phyloP scores from a whole-genome alignment of 148 eudicot species.

The Linanthus parryae region DNA sequence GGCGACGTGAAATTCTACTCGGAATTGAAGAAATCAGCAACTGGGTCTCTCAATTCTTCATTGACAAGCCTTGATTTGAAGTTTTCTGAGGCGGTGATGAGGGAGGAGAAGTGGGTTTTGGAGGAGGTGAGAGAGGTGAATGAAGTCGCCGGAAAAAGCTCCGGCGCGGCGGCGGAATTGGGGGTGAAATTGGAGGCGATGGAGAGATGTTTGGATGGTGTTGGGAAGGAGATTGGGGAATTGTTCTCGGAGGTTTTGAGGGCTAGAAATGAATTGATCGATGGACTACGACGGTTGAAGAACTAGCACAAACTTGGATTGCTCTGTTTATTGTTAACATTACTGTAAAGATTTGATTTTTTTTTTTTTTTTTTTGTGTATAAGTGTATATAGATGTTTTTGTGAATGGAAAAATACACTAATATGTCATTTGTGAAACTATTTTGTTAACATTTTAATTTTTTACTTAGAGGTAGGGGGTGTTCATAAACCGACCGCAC shows the following conservation, averaged over 20 bases:
- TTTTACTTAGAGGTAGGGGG: too few relatives aligned
- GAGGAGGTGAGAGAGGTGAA: constrained; percentile 49
- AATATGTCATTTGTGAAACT: too few relatives aligned
- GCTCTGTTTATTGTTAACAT: too few relatives aligned
- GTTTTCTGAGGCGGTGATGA: constrained; percentile 4
- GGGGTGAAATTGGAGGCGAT: constrained; percentile 24
- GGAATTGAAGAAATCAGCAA: constrained; percentile 16
- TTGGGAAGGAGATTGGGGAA: constrained; percentile 21
- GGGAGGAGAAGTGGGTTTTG: constrained; percentile 8
- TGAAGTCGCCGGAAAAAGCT: constrained; percentile 7
- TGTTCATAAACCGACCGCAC: too few relatives aligned
- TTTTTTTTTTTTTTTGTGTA: too few relatives aligned
- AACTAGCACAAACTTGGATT: too few relatives aligned
- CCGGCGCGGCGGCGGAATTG: constrained; percentile 17
- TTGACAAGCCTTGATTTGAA: constrained; percentile 18
- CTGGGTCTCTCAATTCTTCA: constrained; percentile 8
- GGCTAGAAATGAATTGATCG: constrained; percentile 35
- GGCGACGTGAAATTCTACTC: constrained; percentile 18
- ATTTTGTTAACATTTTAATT: too few relatives aligned
- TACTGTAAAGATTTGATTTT: too few relatives aligned
- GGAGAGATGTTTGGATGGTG: constrained; percentile 21
- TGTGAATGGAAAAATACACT: too few relatives aligned
- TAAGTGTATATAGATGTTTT: too few relatives aligned
- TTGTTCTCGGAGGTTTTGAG: constrained; percentile 41
- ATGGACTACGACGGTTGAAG: constrained; percentile 28